Evolutionary conservation across 169 alveolate genomes (phyloP).

Genomic region (Plasmodium gonderi): DNA sequence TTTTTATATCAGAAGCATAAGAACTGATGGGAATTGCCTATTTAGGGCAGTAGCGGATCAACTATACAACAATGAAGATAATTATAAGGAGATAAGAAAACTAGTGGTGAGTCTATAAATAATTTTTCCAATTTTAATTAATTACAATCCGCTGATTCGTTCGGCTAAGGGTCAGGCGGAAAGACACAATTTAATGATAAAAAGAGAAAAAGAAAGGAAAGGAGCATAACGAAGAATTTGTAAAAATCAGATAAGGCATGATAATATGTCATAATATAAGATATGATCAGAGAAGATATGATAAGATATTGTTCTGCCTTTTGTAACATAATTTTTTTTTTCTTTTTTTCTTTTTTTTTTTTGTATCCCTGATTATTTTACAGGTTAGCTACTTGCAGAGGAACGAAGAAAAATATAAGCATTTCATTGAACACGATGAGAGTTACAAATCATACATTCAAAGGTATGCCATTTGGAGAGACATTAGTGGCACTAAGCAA

Average conservation of each 20-base stretch:
- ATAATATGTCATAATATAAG: too few species aligned
- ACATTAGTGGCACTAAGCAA: background rate
- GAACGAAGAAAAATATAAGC: constrained; percentile 42
- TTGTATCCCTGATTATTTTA: background rate
- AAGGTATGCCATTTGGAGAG: constrained; percentile 1
- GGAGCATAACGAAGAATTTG: too few species aligned
- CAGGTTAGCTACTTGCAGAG: constrained; percentile 27
- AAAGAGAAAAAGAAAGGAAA: background rate
- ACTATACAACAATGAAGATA: constrained; percentile 47
- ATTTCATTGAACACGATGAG: constrained; percentile 55
- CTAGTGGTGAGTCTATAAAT: constrained; percentile 9
- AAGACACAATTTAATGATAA: background rate
- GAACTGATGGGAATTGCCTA: constrained; percentile 60
- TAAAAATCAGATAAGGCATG: too few species aligned
- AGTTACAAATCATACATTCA: constrained; percentile 58
- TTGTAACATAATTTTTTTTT: background rate
- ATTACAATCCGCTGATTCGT: too few species aligned
- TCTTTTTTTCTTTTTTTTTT: background rate
- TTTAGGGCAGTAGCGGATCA: constrained; percentile 68
- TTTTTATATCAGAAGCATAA: constrained; percentile 53
- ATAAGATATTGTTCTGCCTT: too few species aligned
- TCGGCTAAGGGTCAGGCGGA: background rate
- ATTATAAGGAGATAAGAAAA: constrained; percentile 57
- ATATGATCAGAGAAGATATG: too few species aligned
- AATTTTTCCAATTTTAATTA: background rate